A percentile compares a stretch with the other conserved stretches of the same genome.
These are phyloP conservation scores for Pseudogymnoascus sp. DNA, from an alignment of 2,329 filamentous ascomycete species.

Conservation along the genomic window DNA sequence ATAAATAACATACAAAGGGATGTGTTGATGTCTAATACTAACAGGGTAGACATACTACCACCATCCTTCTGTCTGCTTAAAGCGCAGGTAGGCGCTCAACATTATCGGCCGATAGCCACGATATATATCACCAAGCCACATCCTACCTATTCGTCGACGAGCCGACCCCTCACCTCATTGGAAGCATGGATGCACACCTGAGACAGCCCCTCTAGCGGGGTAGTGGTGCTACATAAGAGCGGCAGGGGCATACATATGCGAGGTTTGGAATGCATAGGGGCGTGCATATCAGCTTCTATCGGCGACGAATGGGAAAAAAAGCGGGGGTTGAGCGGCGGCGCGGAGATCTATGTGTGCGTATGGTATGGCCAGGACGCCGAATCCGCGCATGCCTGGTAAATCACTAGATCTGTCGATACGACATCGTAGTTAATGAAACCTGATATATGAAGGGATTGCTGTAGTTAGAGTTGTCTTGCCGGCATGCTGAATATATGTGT, in stretches of 20 bases:
- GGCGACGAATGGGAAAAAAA: not conserved
- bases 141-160: not conserved
- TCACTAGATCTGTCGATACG: not conserved
- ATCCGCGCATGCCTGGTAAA: not conserved
- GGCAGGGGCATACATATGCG: not conserved
- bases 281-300: not conserved
- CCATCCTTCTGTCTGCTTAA: not conserved
- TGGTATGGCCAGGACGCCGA: not conserved
- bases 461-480: not conserved
- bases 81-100: not conserved
- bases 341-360: not conserved
- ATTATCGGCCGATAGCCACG: not conserved
- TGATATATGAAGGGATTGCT: not conserved
- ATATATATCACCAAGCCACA: not conserved
- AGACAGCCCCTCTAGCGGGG: not conserved
- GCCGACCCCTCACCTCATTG: not conserved
- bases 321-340: not conserved
- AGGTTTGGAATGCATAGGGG: not conserved
- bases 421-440: not conserved
- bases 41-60: no score
- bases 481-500: not conserved
- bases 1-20: no score
- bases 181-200: not conserved
- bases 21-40: no score
- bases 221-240: not conserved